Evolutionary conservation across 148 eudicot genomes (phyloP).

Genomic region (Amaranthus cruentus): DNA sequence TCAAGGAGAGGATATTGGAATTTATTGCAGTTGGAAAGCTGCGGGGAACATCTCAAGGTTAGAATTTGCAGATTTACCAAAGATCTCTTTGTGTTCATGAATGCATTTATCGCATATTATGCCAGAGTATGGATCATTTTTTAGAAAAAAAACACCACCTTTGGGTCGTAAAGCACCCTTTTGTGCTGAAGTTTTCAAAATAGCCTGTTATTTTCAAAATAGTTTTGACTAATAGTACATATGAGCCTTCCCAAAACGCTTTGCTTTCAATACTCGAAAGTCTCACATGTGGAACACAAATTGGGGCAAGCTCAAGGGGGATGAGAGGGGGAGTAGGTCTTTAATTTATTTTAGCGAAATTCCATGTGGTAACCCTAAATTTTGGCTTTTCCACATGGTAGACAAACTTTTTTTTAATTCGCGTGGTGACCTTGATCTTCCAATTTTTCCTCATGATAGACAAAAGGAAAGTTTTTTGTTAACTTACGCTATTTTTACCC

Average conservation of each 20-base stretch:
- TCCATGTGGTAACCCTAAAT: too few relatives aligned
- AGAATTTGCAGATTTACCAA: constrained; percentile 6
- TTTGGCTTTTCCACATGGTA: too few relatives aligned
- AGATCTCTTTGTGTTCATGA: background rate
- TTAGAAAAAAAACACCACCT: background rate
- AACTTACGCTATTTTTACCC: too few relatives aligned
- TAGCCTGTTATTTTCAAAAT: background rate
- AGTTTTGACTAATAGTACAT: background rate
- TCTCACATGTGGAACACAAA: too few relatives aligned
- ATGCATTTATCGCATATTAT: background rate
- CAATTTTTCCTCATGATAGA: too few relatives aligned
- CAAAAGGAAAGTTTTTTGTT: too few relatives aligned
- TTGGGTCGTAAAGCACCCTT: background rate
- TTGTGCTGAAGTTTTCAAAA: background rate
- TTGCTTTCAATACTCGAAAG: too few relatives aligned
- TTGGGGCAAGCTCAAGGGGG: too few relatives aligned
- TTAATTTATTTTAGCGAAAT: too few relatives aligned
- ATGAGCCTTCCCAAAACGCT: background rate
- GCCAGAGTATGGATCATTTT: background rate
- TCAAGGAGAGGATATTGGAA: constrained; percentile 94
- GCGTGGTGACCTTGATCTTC: too few relatives aligned
- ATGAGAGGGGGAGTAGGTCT: too few relatives aligned
- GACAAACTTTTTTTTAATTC: too few relatives aligned
- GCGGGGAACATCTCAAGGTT: constrained; percentile 95
- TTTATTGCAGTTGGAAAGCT: constrained; percentile 97